phyloP scores from a whole-genome alignment of 306 rosid species.

The Astragalus glycyphyllos region DNA sequence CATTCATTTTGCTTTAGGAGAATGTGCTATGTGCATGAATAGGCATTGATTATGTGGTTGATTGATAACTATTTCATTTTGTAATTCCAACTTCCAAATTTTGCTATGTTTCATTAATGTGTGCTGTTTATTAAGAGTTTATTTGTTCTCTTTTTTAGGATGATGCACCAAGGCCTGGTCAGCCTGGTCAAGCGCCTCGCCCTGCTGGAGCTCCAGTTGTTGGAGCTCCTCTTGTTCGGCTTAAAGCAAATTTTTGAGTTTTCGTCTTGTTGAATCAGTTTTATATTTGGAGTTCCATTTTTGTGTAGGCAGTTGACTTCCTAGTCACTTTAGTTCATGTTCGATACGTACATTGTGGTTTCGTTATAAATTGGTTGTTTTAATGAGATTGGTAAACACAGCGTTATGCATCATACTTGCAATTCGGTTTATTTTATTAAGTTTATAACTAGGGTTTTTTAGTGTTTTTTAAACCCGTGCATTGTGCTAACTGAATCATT shows the following conservation, averaged over 20 bases:
- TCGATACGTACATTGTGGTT: not conserved
- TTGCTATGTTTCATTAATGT: too few relatives aligned
- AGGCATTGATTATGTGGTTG: not conserved
- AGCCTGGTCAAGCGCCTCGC: not conserved
- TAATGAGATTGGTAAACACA: not conserved
- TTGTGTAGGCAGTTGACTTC: not conserved
- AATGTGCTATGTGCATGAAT: not conserved
- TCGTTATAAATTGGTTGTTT: too few relatives aligned
- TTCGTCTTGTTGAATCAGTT: not conserved
- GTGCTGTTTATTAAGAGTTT: not conserved
- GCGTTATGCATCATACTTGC: too few relatives aligned
- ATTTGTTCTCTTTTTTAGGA: not conserved
- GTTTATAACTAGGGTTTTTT: too few relatives aligned
- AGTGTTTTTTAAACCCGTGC: too few relatives aligned
- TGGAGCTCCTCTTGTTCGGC: not conserved
- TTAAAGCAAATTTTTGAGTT: not conserved
- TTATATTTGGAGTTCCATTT: not conserved
- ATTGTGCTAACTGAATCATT: too few relatives aligned
- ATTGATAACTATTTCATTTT: too few relatives aligned
- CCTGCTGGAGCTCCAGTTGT: not conserved
- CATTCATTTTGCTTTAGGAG: not conserved
- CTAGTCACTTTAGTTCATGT: too few relatives aligned
- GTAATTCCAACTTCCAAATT: not conserved
- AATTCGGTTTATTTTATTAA: too few relatives aligned
- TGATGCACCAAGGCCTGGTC: not conserved